A percentile compares a stretch with the other conserved stretches of the same genome.
Conservation (phyloP, 2,329 filamentous ascomycete species). For the Colletotrichum magnum region DNA sequence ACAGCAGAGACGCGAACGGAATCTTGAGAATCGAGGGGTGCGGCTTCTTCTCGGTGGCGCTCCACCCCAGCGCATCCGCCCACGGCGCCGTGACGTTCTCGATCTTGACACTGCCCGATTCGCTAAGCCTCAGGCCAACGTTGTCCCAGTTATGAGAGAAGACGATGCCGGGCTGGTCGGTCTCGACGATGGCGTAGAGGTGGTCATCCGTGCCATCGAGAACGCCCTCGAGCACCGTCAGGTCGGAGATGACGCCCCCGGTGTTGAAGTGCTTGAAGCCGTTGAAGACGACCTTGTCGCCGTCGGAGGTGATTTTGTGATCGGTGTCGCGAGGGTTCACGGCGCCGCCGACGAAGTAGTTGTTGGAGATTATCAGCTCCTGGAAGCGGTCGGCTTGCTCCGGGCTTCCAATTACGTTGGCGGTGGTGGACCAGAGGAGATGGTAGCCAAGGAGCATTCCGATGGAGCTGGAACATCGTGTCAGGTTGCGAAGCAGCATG, state of each 20-base stretch:
- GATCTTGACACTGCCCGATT: slow-evolving; percentile 75
- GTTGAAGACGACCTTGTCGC: slow-evolving; percentile 70
- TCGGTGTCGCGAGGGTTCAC: slow-evolving; percentile 77
- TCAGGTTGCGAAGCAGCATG: not conserved
- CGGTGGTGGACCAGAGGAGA: slow-evolving; percentile 74
- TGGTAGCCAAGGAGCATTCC: slow-evolving; percentile 78
- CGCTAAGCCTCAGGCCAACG: slow-evolving; percentile 73
- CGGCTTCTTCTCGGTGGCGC: slow-evolving; percentile 63
- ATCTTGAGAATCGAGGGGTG: slow-evolving; percentile 64
- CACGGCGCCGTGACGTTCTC: slow-evolving; percentile 70
- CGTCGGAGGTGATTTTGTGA: slow-evolving; percentile 67
- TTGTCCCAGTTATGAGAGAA: slow-evolving; percentile 77
- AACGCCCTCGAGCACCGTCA: slow-evolving; percentile 76
- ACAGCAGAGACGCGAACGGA: slow-evolving; percentile 69
- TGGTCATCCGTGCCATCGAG: slow-evolving; percentile 71
- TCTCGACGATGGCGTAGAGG: slow-evolving; percentile 74
- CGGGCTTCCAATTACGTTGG: slow-evolving; percentile 70
- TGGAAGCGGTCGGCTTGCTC: slow-evolving; percentile 72
- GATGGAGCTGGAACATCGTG: slow-evolving; percentile 58
- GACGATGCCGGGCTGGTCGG: slow-evolving; percentile 69
- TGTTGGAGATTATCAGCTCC: slow-evolving; percentile 72
- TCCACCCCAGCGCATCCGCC: slow-evolving; percentile 75
- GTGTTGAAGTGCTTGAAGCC: slow-evolving; percentile 78
- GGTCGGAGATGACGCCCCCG: slow-evolving; percentile 75
- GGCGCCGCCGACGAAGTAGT: slow-evolving; percentile 76